Evolutionary conservation across 1,284 basidiomycete species (phyloP).

Genomic region (Calocybe gambosa): DNA sequence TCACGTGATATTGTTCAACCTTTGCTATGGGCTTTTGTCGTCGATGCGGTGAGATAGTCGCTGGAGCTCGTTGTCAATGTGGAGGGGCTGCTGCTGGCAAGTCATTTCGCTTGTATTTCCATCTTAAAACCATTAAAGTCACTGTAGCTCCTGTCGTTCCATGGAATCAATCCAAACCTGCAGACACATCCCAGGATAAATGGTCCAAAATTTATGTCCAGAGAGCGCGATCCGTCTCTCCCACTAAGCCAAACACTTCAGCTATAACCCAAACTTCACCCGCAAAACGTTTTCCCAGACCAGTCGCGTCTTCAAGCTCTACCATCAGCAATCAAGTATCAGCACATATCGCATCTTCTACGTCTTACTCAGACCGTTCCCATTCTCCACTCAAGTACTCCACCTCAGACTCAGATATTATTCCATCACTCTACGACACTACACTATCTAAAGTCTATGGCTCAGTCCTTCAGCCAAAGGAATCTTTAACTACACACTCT

Average conservation of each 20-base stretch:
- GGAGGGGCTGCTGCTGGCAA: constrained; percentile 70
- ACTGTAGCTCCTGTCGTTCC: constrained; percentile 57
- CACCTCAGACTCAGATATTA: constrained; percentile 49
- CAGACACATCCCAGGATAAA: constrained; percentile 45
- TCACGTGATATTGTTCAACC: too few species aligned
- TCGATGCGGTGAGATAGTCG: constrained; percentile 74
- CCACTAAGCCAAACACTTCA: constrained; percentile 18
- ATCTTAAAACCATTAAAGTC: constrained; percentile 5
- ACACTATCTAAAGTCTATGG: constrained; percentile 78
- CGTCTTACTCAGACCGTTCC: constrained; percentile 36
- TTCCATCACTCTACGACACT: constrained; percentile 50
- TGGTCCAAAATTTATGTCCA: constrained; percentile 76
- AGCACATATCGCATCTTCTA: constrained; percentile 50
- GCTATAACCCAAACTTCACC: constrained; percentile 23
- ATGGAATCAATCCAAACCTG: constrained; percentile 47
- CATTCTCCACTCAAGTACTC: constrained; percentile 52
- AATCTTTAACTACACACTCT: constrained; percentile 56
- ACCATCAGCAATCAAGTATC: constrained; percentile 43
- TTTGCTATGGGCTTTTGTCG: constrained; percentile 85
- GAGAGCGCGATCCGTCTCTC: constrained; percentile 36
- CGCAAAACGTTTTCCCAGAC: constrained; percentile 44
- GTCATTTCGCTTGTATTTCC: constrained; percentile 21
- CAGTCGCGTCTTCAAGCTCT: constrained; percentile 24
- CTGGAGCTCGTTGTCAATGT: constrained; percentile 64
- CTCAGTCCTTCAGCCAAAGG: constrained; percentile 73